phyloP scores from a whole-genome alignment of 1,284 basidiomycete species.

The Apiotrichum gracile region DNA sequence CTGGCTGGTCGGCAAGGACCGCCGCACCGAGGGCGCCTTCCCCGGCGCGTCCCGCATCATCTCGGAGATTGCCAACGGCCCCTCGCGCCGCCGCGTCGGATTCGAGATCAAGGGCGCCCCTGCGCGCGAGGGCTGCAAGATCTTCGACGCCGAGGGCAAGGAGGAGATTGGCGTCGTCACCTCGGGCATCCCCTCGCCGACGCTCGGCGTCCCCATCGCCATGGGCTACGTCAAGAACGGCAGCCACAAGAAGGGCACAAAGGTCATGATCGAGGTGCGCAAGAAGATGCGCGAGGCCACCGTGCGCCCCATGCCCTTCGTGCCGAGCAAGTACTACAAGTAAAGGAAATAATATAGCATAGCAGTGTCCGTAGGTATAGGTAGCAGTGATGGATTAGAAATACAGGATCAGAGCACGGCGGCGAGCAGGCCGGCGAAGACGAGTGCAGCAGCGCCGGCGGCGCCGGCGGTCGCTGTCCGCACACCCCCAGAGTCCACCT shows the following conservation, averaged over 20 bases:
- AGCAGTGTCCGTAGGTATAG: neutral
- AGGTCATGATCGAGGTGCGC: constrained; percentile 50
- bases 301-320: constrained; percentile 47
- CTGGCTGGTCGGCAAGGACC: constrained; percentile 90
- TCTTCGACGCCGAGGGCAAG: constrained; percentile 57
- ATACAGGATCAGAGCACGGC: too few species aligned
- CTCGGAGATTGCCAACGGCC: constrained; percentile 73
- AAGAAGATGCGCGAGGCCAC: constrained; percentile 45
- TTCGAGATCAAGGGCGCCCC: constrained; percentile 77
- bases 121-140: constrained; percentile 79
- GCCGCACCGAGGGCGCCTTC: constrained; percentile 59
- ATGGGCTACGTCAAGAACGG: constrained; percentile 87
- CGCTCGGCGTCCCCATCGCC: constrained; percentile 83
- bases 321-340: constrained; percentile 48
- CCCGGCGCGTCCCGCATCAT: constrained; percentile 76
- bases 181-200: constrained; percentile 92
- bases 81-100: constrained; percentile 73
- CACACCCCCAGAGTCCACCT: too few species aligned
- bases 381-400: too few species aligned
- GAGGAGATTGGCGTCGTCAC: constrained; percentile 70
- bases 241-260: constrained; percentile 84
- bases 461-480: too few species aligned
- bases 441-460: neutral
- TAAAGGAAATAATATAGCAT: constrained; percentile 5
- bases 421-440: neutral